Evolutionary conservation across 257 asterid species (phyloP), one percentile per base, ranked within the genome.

Genomic region (Jaltomata sinuosa): DNA sequence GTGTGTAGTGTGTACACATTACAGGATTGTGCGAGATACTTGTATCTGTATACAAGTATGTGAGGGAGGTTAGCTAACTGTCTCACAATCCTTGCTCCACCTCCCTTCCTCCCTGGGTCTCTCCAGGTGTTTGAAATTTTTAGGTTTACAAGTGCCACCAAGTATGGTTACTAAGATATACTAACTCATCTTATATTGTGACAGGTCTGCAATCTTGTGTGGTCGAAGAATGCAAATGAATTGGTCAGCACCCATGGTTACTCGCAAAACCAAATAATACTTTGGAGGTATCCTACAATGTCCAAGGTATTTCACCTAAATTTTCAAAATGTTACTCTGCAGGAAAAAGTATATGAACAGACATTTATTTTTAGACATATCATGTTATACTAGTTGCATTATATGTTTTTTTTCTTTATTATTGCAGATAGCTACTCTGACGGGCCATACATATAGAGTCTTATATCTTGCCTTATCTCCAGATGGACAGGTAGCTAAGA

Each of bases 171-270:
- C 80, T 72, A 27, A 22, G 14, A 72, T 42, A 1, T 40, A 14
- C 80, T 1, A 72, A 72, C 36, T 72, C 80, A 42, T 42, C 7
- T 47, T 0, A 14, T 22, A 42, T 27, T 72, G 27, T 87, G 87
- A 54, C 94, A 96, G 99, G 99, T 96, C 4, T 94, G 99, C 94
- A 96, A 95, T 88, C 99, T 95, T 83, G 99, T 90, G 81, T 95
- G 99, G 99, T 94, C 98, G 31, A 95, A 94, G 92, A 95, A 95
- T 84, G 98, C 92, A 53, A 92, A 95, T 84, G 99, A 95, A 86
- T 91, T 95, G 15, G 98, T 95, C 69, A 95, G 99, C 90, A 95
- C 99, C 62, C 99, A 95, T 83, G 98, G 99, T 34, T 95, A 95
- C 90, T 95, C 99, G 5, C 97, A 95, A 81, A 95, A 95, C 92